Evolutionary conservation across 108 stramenopile genomes (phyloP).

Genomic region (Epithemia pelagica): DNA sequence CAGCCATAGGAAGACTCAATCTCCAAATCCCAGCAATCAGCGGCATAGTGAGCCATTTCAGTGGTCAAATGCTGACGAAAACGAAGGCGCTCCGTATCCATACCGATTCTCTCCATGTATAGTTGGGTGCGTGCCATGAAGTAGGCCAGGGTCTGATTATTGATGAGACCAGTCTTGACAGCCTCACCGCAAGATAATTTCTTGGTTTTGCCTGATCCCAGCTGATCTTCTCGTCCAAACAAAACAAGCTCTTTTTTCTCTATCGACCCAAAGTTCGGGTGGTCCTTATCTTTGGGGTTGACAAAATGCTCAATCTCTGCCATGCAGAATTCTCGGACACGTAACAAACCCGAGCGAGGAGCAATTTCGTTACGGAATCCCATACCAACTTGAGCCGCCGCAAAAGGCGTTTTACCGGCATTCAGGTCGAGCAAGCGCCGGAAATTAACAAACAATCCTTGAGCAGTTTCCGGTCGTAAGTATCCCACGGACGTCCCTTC

Average conservation of each 20-base stretch:
- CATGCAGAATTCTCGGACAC: slow-evolving; percentile 99
- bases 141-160: slow-evolving; percentile 98
- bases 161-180: slow-evolving; percentile 87
- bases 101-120: slow-evolving; percentile 96
- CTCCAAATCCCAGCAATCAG: slow-evolving; percentile 99
- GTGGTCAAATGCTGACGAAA: slow-evolving; percentile 99
- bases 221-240: slow-evolving; percentile 93
- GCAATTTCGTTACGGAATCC: slow-evolving; percentile 99
- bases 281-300: slow-evolving; percentile 94
- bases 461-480: slow-evolving; percentile 99
- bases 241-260: slow-evolving; percentile 79
- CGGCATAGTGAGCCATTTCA: slow-evolving; percentile 99
- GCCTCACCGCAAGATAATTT: slow-evolving; percentile 87
- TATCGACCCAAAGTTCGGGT: slow-evolving; percentile 89
- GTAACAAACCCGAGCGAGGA: slow-evolving; percentile 94
- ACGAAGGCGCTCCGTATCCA: slow-evolving; percentile 86
- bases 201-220: slow-evolving; percentile 93
- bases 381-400: slow-evolving; percentile 97
- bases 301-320: slow-evolving; percentile 99
- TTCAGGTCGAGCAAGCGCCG: slow-evolving; percentile 94
- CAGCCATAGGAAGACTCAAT: slow-evolving; percentile 96
- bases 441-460: slow-evolving; percentile 99
- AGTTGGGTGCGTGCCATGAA: slow-evolving; percentile 99
- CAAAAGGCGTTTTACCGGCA: slow-evolving; percentile 96
- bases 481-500: slow-evolving; percentile 95